Base-by-base conservation (phyloP, 352 stramenopile species). In the Phytophthora vignae region DNA sequence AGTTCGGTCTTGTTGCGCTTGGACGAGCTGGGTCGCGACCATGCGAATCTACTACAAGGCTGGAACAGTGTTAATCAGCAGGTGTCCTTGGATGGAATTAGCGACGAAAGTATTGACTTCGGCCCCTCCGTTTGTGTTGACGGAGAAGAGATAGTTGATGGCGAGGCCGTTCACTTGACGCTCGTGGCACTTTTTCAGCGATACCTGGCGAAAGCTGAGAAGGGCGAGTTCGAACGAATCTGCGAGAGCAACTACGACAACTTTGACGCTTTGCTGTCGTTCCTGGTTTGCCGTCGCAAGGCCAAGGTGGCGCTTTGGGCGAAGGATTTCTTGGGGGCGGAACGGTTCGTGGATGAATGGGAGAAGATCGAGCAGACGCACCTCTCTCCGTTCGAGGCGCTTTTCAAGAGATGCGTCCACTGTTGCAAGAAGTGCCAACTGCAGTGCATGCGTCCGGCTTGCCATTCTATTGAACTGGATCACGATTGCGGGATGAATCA, bases 271-370 rank as follows among this genome's bases (percentile, higher is more conserved):
- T 36, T 55, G 3, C 10, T 55, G 3, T 55, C 49, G 22, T 55
- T 55, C 17, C n/a, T 55, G 19, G 22, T 55, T 33, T 36, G 21
- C 49, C 49, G 49, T 55, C 49, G 49, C 17, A 55, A 55, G 22
- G 49, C 49, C 2, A 55, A 31, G 12, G 21, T 19, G 6, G 49
- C 49, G 15, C 49, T 55, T 17, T 33, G 49, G 49, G 12, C n/a
- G 11, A 33, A 55, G 17, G 22, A 55, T 12, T 33, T 17, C 8
- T 33, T 55, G 49, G 49, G 21, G 10, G 14, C 8, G 4, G 49
- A 33, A 10, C 49, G 14, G 19, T 55, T 55, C 14, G 9, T n/a
- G 49, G 12, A 33, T 33, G 21, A 55, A n/a, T 55, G 49, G 49
- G 49, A 33, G 9, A 31, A 55, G 14, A 36, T 55, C 21, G 49